These are phyloP conservation scores for Halophytophthora batemanensis DNA, from an alignment of 352 stramenopile genomes.

Conservation along the genomic window DNA sequence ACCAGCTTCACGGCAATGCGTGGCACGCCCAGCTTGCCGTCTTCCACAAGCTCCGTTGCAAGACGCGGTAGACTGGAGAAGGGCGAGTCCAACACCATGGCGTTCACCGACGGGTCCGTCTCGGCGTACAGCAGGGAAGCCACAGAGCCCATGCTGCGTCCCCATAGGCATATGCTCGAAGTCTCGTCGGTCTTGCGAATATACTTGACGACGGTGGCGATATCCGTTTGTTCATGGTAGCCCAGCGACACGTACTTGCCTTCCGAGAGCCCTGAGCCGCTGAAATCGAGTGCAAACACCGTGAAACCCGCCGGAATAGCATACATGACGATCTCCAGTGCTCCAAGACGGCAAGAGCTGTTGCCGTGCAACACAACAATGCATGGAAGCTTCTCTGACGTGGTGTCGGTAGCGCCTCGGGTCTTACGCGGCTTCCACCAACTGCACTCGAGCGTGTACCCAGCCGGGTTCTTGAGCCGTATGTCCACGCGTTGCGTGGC, in stretches of 20 bases:
- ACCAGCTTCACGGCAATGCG: conserved; percentile 83
- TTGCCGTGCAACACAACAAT: conserved; percentile 85
- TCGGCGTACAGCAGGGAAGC: conserved; percentile 68
- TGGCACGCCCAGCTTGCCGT: conserved; percentile 77
- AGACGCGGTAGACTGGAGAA: conserved; percentile 77
- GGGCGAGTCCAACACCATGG: conserved; percentile 81
- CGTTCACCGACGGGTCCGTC: conserved; percentile 52
- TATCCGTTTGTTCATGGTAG: conserved; percentile 74
- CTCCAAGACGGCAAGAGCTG: conserved; percentile 72
- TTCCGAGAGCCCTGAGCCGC: conserved; percentile 67
- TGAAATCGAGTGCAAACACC: conserved; percentile 82
- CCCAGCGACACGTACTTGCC: conserved; percentile 85
- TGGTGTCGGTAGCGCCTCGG: neutral
- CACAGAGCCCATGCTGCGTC: conserved; percentile 78
- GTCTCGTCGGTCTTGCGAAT: conserved; percentile 45
- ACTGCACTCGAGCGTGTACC: conserved; percentile 80
- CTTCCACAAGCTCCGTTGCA: conserved; percentile 72
- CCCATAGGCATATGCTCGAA: conserved; percentile 72
- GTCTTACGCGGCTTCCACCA: conserved; percentile 71
- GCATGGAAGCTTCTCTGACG: conserved; percentile 51
- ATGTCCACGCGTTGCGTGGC: conserved; percentile 68
- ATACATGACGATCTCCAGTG: conserved; percentile 75
- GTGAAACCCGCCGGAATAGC: conserved; percentile 74
- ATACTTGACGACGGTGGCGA: conserved; percentile 69
- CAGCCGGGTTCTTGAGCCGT: conserved; percentile 69